A percentile compares a stretch with the other conserved stretches of the same genome.
These are phyloP conservation scores for Mycosphaerella sp. DNA, from an alignment of 2,329 filamentous ascomycete species.

Conservation along the genomic window DNA sequence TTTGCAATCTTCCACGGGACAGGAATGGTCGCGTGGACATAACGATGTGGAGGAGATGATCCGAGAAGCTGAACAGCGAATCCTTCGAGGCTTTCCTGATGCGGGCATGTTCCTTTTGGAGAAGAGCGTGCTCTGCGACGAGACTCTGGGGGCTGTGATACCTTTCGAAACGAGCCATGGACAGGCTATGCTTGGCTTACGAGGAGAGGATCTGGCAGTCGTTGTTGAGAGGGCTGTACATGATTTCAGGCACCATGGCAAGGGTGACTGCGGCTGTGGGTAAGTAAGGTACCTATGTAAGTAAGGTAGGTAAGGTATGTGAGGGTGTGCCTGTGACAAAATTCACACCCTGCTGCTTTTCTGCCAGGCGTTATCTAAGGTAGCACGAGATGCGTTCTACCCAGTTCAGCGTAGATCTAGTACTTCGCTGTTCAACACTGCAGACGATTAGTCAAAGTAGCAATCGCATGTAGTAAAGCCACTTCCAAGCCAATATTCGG, in stretches of 20 bases:
- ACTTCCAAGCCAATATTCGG: too few relatives aligned
- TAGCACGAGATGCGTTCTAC: too few relatives aligned
- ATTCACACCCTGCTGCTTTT: too few relatives aligned
- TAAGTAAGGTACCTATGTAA: background rate
- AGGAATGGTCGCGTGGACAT: slow-evolving; percentile 32
- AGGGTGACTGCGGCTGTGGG: slow-evolving; percentile 34
- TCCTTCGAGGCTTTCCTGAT: slow-evolving; percentile 36
- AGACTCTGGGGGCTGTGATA: slow-evolving; percentile 22
- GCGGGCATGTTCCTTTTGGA: slow-evolving; percentile 38
- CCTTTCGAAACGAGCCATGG: slow-evolving; percentile 28
- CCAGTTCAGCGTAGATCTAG: too few relatives aligned
- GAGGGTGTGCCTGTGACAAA: background rate
- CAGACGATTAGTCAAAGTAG: too few relatives aligned
- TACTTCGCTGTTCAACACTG: too few relatives aligned
- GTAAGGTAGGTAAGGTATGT: too few relatives aligned
- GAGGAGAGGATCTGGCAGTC: slow-evolving; percentile 16
- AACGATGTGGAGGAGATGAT: slow-evolving; percentile 34
- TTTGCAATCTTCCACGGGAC: slow-evolving; percentile 28
- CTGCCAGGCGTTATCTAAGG: too few relatives aligned
- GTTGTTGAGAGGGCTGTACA: slow-evolving; percentile 22
- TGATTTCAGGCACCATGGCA: slow-evolving; percentile 24
- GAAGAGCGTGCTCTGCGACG: slow-evolving; percentile 36
- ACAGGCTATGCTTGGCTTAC: slow-evolving; percentile 18
- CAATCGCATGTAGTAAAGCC: too few relatives aligned
- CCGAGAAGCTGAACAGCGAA: slow-evolving; percentile 33